phyloP scores from a whole-genome alignment of 768 basidiomycete species.

The Hypholoma sublateritium region DNA sequence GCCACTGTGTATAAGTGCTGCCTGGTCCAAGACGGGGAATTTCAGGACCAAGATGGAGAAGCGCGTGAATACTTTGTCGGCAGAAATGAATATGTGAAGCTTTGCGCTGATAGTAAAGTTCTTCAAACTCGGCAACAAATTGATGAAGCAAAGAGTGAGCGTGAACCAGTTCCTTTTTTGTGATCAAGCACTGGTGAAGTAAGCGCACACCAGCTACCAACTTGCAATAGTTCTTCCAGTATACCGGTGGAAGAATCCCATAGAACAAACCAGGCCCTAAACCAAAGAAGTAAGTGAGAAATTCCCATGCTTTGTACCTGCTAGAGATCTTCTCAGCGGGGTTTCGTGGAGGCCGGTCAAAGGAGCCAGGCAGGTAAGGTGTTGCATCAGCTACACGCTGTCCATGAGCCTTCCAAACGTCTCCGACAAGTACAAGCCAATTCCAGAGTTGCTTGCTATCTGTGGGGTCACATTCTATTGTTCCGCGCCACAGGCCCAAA shows the following conservation, averaged over 20 bases:
- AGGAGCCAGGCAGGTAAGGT: slow-evolving; percentile 24
- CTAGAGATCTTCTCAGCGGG: slow-evolving; percentile 30
- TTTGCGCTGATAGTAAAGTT: slow-evolving; percentile 29
- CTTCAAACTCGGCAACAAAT: slow-evolving; percentile 34
- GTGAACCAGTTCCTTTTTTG: slow-evolving; percentile 12
- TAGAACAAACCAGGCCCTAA: slow-evolving; percentile 31
- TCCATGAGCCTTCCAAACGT: slow-evolving; percentile 31
- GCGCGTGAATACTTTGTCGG: slow-evolving; percentile 31
- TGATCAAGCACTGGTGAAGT: slow-evolving; percentile 23
- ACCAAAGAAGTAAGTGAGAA: slow-evolving; percentile 29
- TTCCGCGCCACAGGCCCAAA: slow-evolving; percentile 30
- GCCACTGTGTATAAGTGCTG: slow-evolving; percentile 21
- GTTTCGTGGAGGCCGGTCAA: slow-evolving; percentile 27
- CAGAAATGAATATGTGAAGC: slow-evolving; percentile 29
- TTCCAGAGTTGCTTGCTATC: slow-evolving; percentile 20
- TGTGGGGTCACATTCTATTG: slow-evolving; percentile 22
- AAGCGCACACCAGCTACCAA: slow-evolving; percentile 25
- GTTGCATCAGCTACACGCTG: slow-evolving; percentile 7
- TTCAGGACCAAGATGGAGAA: slow-evolving; percentile 31
- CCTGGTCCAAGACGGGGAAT: slow-evolving; percentile 24
- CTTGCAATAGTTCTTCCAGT: slow-evolving; percentile 32
- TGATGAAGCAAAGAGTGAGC: slow-evolving; percentile 23
- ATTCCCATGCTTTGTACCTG: slow-evolving; percentile 41
- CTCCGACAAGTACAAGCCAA: slow-evolving; percentile 28
- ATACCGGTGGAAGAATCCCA: slow-evolving; percentile 22